These are phyloP conservation scores for Entomortierella parvispora DNA, from an alignment of 192 early-diverging fungal species.

Conservation along the genomic window DNA sequence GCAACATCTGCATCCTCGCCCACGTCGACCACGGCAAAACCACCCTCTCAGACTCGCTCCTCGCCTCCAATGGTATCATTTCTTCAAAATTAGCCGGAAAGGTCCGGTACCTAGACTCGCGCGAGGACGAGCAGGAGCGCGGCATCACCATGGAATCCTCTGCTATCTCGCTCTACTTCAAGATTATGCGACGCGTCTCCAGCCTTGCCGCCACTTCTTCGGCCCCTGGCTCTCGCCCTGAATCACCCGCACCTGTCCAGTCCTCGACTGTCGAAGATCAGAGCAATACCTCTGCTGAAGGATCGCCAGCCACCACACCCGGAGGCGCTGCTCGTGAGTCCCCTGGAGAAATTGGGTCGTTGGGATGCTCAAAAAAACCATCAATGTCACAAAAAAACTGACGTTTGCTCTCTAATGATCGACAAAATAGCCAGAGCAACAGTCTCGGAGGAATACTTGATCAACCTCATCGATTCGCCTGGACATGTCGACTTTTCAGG, in stretches of 20 bases:
- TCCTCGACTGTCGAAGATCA: constrained; percentile 19
- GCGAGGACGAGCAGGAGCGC: constrained; percentile 97
- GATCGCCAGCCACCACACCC: background rate
- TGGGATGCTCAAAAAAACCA: background rate
- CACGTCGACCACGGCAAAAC: constrained; percentile 99
- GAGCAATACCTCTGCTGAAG: constrained; percentile 7
- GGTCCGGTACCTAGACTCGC: constrained; percentile 93
- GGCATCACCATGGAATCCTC: constrained; percentile 99
- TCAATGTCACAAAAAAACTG: background rate
- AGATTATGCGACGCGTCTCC: constrained; percentile 61
- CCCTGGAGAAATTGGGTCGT: no score
- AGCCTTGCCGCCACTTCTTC: constrained; percentile 4
- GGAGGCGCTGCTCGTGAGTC: background rate
- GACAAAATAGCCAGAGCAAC: constrained; percentile 10
- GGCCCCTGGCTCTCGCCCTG: background rate
- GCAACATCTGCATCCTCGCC: constrained; percentile 98
- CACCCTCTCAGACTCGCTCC: constrained; percentile 92
- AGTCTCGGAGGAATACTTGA: constrained; percentile 76
- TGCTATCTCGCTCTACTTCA: constrained; percentile 95
- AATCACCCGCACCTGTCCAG: background rate
- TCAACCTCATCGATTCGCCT: constrained; percentile 98
- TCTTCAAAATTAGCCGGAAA: constrained; percentile 95
- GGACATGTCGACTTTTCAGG: constrained; percentile 99
- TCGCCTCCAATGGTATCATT: constrained; percentile 99
- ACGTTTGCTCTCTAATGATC: background rate